phyloP scores from a whole-genome alignment of 805 yeast species.

The Candida rishiriensis region DNA sequence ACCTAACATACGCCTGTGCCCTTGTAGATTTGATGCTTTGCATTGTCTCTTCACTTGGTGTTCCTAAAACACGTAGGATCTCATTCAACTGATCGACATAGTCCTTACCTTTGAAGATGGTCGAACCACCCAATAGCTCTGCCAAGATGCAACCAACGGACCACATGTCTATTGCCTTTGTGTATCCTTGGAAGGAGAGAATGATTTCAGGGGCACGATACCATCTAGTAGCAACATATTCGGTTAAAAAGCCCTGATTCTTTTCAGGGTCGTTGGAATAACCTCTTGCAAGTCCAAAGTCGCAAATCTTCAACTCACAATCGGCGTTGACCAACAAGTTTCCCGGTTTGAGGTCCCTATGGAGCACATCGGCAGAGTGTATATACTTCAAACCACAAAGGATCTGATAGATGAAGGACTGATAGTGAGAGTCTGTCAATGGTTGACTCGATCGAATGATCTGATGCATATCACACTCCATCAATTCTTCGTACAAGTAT shows the following conservation, averaged over 20 bases:
- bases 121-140: constrained; percentile 85
- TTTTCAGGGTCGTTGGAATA: constrained; percentile 76
- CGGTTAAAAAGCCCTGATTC: constrained; percentile 92
- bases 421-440: constrained; percentile 91
- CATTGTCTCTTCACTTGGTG: constrained; percentile 74
- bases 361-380: constrained; percentile 93
- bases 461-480: constrained; percentile 99
- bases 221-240: constrained; percentile 98
- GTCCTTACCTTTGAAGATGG: constrained; percentile 92
- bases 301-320: constrained; percentile 94
- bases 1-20: constrained; percentile 88
- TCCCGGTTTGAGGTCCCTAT: constrained; percentile 93
- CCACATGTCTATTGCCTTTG: constrained; percentile 97
- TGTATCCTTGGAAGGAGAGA: constrained; percentile 89
- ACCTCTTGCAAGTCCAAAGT: constrained; percentile 94
- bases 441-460: constrained; percentile 93
- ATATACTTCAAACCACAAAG: constrained; percentile 91
- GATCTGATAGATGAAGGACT: constrained; percentile 86
- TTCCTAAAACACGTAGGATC: constrained; percentile 83
- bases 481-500: constrained; percentile 89
- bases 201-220: constrained; percentile 98
- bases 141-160: constrained; percentile 97
- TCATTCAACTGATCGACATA: constrained; percentile 93
- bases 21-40: constrained; percentile 74
- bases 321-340: constrained; percentile 91